A percentile compares a stretch with the other conserved stretches of the same genome.
phyloP scores from a whole-genome alignment of 768 basidiomycete species.

The Termitomyces sp. region DNA sequence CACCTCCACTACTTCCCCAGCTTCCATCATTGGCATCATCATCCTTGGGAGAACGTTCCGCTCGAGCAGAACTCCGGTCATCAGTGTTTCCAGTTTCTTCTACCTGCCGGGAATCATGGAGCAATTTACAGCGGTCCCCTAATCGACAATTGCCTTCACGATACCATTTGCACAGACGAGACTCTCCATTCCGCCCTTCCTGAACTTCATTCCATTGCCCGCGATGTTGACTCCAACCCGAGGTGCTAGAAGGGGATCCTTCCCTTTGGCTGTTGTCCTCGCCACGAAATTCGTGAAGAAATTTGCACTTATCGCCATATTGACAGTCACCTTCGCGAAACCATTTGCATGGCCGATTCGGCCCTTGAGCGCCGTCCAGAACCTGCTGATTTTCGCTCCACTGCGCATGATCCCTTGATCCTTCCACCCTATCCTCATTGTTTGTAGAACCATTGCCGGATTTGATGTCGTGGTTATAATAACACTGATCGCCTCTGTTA shows the following conservation, averaged over 20 bases:
- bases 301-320: slow-evolving; percentile 11
- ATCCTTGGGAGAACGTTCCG: neutral
- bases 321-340: slow-evolving; percentile 8
- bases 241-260: neutral
- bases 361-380: neutral
- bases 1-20: slow-evolving; percentile 14
- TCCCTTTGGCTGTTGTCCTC: neutral
- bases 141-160: slow-evolving; percentile 2
- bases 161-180: slow-evolving; percentile 6
- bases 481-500: slow-evolving; percentile 11
- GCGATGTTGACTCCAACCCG: neutral
- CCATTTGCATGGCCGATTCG: neutral
- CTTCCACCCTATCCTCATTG: neutral
- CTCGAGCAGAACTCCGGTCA: neutral
- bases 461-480: slow-evolving; percentile 12
- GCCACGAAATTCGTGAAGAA: slow-evolving; percentile 1
- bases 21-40: slow-evolving; percentile 10
- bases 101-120: neutral
- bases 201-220: neutral
- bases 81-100: neutral
- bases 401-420: neutral
- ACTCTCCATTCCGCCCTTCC: neutral
- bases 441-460: neutral
- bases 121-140: slow-evolving; percentile 11
- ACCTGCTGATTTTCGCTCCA: neutral